phyloP scores from a whole-genome alignment of 1,284 basidiomycete genomes.

The Moesziomyces sp. region DNA sequence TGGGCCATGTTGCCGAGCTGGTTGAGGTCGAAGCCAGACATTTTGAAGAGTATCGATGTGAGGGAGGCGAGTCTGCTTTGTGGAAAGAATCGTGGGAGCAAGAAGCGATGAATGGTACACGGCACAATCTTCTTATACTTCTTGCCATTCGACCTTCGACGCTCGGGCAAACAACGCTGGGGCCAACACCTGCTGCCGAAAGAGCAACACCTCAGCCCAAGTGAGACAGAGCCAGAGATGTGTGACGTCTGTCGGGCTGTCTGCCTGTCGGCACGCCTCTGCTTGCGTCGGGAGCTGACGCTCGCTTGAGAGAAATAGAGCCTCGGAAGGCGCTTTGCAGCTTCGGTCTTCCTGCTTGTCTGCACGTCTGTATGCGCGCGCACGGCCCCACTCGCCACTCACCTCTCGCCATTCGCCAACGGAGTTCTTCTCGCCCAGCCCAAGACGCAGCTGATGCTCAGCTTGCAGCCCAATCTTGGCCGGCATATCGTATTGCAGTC shows the following conservation, averaged over 20 bases:
- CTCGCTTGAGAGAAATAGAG: conserved; percentile 4
- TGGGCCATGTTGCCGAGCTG: conserved; percentile 43
- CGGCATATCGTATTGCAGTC: neutral
- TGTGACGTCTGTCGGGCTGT: conserved; percentile 15
- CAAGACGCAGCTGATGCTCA: neutral
- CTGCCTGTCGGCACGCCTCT: conserved; percentile 1
- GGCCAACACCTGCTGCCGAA: neutral
- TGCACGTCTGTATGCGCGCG: neutral
- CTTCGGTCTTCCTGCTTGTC: too few relatives aligned
- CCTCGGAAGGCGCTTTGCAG: too few relatives aligned
- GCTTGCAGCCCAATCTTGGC: neutral
- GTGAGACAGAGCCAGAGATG: conserved; percentile 9
- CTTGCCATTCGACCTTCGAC: neutral
- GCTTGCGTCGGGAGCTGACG: conserved; percentile 8
- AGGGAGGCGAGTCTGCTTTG: neutral
- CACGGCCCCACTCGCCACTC: neutral
- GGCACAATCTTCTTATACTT: conserved; percentile 1
- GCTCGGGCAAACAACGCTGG: neutral
- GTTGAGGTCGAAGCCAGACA: conserved; percentile 45
- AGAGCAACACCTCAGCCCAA: conserved; percentile 23
- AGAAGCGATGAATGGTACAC: neutral
- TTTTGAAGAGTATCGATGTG: conserved; percentile 5
- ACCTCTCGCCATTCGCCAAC: too few relatives aligned
- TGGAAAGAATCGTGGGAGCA: neutral
- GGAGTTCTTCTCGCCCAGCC: too few relatives aligned